Conservation (phyloP, 495 filamentous ascomycete genomes). For the Cryomyces antarcticus region DNA sequence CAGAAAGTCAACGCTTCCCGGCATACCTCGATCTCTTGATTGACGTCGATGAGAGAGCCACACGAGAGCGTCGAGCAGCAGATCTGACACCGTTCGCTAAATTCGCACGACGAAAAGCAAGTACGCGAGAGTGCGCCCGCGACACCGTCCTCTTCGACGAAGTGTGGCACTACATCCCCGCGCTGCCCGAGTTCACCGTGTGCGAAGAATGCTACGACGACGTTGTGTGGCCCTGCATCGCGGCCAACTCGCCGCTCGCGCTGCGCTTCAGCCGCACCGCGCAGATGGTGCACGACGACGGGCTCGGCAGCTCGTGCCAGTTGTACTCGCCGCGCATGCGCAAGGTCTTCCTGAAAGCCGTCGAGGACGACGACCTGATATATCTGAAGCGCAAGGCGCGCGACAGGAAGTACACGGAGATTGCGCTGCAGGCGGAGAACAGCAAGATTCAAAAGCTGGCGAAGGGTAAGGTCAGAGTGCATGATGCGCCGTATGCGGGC, state of each 20-base stretch:
- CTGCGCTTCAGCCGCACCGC: constrained; percentile 29
- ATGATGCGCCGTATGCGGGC: neutral
- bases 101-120: constrained; percentile 29
- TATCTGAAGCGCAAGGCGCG: constrained; percentile 49
- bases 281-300: constrained; percentile 26
- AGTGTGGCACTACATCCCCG: constrained; percentile 42
- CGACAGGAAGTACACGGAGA: constrained; percentile 25
- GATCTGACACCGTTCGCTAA: constrained; percentile 29
- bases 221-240: constrained; percentile 42
- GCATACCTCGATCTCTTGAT: constrained; percentile 42
- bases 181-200: constrained; percentile 42
- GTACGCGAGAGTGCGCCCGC: constrained; percentile 31
- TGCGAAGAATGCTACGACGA: constrained; percentile 55
- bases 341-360: constrained; percentile 36
- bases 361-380: constrained; percentile 40
- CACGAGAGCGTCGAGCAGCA: constrained; percentile 17
- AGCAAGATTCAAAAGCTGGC: constrained; percentile 6
- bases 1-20: constrained; percentile 22
- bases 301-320: constrained; percentile 39
- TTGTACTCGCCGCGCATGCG: constrained; percentile 62
- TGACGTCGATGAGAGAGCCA: constrained; percentile 27
- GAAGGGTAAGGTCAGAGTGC: constrained; percentile 1
- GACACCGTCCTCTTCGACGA: constrained; percentile 26
- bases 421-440: constrained; percentile 10
- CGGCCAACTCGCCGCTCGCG: constrained; percentile 30